These are phyloP conservation scores for Pseudomassariella vexata DNA, from an alignment of 2,329 filamentous ascomycete genomes.

Conservation along the genomic window DNA sequence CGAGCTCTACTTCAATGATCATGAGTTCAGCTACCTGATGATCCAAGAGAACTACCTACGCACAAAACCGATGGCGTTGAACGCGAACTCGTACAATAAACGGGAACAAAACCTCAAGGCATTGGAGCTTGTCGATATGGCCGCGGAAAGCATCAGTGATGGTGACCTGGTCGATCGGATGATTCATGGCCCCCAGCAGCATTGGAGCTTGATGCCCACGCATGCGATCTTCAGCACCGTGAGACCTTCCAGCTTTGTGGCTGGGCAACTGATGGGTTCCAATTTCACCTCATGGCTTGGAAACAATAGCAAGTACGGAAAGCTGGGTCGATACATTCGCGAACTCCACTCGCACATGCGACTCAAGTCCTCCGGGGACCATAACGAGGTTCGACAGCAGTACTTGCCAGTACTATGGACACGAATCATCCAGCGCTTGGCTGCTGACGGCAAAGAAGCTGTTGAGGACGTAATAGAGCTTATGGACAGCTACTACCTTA, in stretches of 20 bases:
- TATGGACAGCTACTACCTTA: slow-evolving; percentile 97
- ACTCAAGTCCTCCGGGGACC: slow-evolving; percentile 80
- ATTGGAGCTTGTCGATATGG: slow-evolving; percentile 81
- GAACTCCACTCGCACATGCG: slow-evolving; percentile 98
- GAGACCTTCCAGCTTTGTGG: slow-evolving; percentile 78
- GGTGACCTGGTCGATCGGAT: slow-evolving; percentile 94
- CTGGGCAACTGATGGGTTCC: slow-evolving; percentile 70
- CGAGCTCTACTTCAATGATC: slow-evolving; percentile 98
- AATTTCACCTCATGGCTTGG: slow-evolving; percentile 89
- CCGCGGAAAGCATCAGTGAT: slow-evolving; percentile 94
- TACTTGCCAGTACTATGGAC: slow-evolving; percentile 89
- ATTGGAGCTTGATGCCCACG: slow-evolving; percentile 96
- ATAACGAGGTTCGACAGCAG: slow-evolving; percentile 89
- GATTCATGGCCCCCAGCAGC: slow-evolving; percentile 97
- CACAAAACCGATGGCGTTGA: slow-evolving; percentile 66
- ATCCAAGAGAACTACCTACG: slow-evolving; percentile 96
- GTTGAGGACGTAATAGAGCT: slow-evolving; percentile 81
- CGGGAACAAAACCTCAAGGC: slow-evolving; percentile 71
- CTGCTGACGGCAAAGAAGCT: slow-evolving; percentile 73
- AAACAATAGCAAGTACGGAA: slow-evolving; percentile 83
- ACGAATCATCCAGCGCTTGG: slow-evolving; percentile 67
- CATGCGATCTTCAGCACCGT: slow-evolving; percentile 96
- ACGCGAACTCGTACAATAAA: slow-evolving; percentile 50
- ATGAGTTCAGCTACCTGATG: slow-evolving; percentile 97
- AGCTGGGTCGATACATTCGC: slow-evolving; percentile 74